Evolutionary conservation across 2,329 filamentous ascomycete species (phyloP).

Genomic region (Fusarium circinatum): DNA sequence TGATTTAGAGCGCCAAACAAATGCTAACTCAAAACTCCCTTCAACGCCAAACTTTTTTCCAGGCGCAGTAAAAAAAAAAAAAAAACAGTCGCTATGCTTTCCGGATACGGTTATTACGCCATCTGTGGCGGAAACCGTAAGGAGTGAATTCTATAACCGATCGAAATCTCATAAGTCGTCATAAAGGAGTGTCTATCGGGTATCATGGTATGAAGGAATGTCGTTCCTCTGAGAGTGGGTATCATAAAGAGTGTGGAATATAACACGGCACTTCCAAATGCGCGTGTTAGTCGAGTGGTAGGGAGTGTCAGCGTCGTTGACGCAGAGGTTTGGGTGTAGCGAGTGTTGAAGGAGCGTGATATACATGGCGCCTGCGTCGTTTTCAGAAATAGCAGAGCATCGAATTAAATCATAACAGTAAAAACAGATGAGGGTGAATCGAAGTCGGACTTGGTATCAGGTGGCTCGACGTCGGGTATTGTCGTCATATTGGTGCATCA

Average conservation of each 20-base stretch:
- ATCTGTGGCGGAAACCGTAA: slow-evolving; percentile 53
- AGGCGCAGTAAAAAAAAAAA: slow-evolving; percentile 36
- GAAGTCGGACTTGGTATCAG: slow-evolving; percentile 38
- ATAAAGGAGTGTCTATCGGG: slow-evolving; percentile 52
- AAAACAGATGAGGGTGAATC: slow-evolving; percentile 31
- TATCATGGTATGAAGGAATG: slow-evolving; percentile 49
- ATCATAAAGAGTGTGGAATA: slow-evolving; percentile 49
- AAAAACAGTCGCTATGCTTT: slow-evolving; percentile 66
- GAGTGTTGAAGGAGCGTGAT: slow-evolving; percentile 51
- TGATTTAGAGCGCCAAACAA: slow-evolving; percentile 37
- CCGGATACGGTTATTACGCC: slow-evolving; percentile 54
- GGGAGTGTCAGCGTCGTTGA: slow-evolving; percentile 49
- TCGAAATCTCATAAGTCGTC: slow-evolving; percentile 50
- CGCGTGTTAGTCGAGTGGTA: slow-evolving; percentile 26
- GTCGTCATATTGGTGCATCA: slow-evolving; percentile 46
- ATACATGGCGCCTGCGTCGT: slow-evolving; percentile 52
- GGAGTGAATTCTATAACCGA: slow-evolving; percentile 58
- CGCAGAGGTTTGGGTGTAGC: slow-evolving; percentile 45
- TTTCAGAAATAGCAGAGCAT: slow-evolving; percentile 36
- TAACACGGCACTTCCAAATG: slow-evolving; percentile 47
- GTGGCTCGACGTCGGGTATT: slow-evolving; percentile 50
- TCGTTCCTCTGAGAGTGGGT: slow-evolving; percentile 34
- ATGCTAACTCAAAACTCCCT: slow-evolving; percentile 40
- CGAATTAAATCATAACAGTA: slow-evolving; percentile 29
- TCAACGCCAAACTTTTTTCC: slow-evolving; percentile 44